Conservation (phyloP, 2,329 filamentous ascomycete genomes). For the Sporothrix dimorphospora region DNA sequence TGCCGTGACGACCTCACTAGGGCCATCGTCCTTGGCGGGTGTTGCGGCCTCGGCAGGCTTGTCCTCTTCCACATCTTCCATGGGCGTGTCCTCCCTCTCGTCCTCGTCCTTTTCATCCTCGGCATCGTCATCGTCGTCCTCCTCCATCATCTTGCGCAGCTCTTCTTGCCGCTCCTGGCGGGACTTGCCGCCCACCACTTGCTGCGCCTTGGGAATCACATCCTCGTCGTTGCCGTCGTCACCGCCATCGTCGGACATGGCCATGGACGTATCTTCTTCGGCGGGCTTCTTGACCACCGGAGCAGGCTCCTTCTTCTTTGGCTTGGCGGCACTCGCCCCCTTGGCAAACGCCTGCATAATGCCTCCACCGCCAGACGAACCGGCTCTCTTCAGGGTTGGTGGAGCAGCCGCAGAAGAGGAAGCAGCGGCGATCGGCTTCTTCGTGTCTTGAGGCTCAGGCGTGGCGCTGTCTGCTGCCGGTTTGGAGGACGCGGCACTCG, state of each 20-base stretch:
- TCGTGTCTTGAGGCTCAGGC: slow-evolving; percentile 41
- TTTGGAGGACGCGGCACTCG: neutral
- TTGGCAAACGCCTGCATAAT: slow-evolving; percentile 83
- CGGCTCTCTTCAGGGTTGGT: slow-evolving; percentile 47
- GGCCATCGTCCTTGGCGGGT: slow-evolving; percentile 44
- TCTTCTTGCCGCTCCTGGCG: slow-evolving; percentile 68
- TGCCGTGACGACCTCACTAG: slow-evolving; percentile 53
- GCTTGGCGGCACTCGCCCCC: slow-evolving; percentile 51
- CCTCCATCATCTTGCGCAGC: slow-evolving; percentile 76
- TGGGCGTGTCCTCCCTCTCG: slow-evolving; percentile 46
- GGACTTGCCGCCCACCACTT: slow-evolving; percentile 40
- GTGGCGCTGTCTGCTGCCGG: slow-evolving; percentile 26
- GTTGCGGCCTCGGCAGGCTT: slow-evolving; percentile 41
- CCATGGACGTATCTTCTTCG: slow-evolving; percentile 56
- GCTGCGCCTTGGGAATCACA: slow-evolving; percentile 49
- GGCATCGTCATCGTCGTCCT: slow-evolving; percentile 58
- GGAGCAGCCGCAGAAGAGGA: slow-evolving; percentile 33
- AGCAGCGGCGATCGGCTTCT: slow-evolving; percentile 40
- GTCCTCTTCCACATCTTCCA: slow-evolving; percentile 33
- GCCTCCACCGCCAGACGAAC: slow-evolving; percentile 50
- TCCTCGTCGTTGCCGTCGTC: slow-evolving; percentile 55
- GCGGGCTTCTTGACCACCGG: slow-evolving; percentile 46
- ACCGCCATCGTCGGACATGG: slow-evolving; percentile 51
- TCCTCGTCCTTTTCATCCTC: slow-evolving; percentile 51
- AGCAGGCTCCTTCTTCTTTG: slow-evolving; percentile 50